Evolutionary conservation across 352 stramenopile species (phyloP).

Genomic region (Globisporangium splendens): DNA sequence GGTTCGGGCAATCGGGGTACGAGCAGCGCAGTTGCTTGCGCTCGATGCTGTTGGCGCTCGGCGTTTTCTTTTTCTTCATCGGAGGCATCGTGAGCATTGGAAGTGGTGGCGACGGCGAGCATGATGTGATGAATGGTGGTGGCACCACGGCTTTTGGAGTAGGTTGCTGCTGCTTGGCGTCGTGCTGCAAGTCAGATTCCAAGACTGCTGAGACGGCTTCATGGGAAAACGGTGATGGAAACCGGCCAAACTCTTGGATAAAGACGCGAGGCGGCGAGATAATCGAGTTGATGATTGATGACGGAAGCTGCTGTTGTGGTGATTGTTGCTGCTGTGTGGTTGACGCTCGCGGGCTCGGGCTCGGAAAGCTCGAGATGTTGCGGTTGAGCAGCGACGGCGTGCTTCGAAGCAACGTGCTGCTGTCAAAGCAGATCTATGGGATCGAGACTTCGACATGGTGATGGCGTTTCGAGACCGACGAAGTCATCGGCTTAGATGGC

Average conservation of each 20-base stretch:
- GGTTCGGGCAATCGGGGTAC: slow-evolving; percentile 71
- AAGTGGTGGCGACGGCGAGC: slow-evolving; percentile 45
- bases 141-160: slow-evolving; percentile 17
- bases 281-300: slow-evolving; percentile 66
- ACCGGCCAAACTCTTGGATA: slow-evolving; percentile 68
- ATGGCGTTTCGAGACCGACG: slow-evolving; percentile 37
- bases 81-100: slow-evolving; percentile 74
- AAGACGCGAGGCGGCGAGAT: slow-evolving; percentile 73
- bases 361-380: slow-evolving; percentile 28
- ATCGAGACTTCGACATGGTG: slow-evolving; percentile 66
- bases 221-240: slow-evolving; percentile 66
- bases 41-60: slow-evolving; percentile 19
- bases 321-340: slow-evolving; percentile 24
- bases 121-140: slow-evolving; percentile 44
- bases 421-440: slow-evolving; percentile 69
- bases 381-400: slow-evolving; percentile 58
- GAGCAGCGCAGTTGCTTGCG: slow-evolving; percentile 73
- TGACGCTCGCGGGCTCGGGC: slow-evolving; percentile 22
- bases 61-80: slow-evolving; percentile 62
- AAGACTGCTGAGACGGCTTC: slow-evolving; percentile 23
- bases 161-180: slow-evolving; percentile 14
- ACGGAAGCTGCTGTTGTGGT: slow-evolving; percentile 5
- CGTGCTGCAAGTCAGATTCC: slow-evolving; percentile 20
- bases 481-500: slow-evolving; percentile 35
- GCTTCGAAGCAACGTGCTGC: slow-evolving; percentile 47